These are phyloP conservation scores for Penicillium canescens DNA, from an alignment of 495 filamentous ascomycete genomes.

Conservation along the genomic window DNA sequence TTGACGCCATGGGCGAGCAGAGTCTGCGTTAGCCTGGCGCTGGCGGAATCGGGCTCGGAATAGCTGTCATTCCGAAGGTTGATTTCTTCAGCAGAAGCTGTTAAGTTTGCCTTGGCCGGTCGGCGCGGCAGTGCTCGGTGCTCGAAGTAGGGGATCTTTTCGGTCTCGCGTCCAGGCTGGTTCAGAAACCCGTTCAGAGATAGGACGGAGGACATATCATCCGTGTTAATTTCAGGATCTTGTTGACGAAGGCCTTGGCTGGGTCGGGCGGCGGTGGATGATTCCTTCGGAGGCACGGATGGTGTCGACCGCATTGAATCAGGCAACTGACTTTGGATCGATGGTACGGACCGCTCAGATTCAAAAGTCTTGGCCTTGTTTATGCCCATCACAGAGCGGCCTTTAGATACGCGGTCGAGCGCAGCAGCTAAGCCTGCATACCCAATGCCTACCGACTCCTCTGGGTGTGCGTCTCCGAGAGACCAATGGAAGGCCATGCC, in stretches of 20 bases:
- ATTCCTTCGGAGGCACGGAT: slow-evolving; percentile 18
- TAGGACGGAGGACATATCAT: slow-evolving; percentile 20
- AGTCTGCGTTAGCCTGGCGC: slow-evolving; percentile 42
- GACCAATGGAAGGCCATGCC: slow-evolving; percentile 28
- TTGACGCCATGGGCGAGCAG: slow-evolving; percentile 51
- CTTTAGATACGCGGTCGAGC: slow-evolving; percentile 26
- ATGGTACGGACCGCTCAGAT: slow-evolving; percentile 2
- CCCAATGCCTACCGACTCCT: slow-evolving; percentile 25
- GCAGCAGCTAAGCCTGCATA: slow-evolving; percentile 26
- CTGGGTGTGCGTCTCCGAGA: slow-evolving; percentile 18
- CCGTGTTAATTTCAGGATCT: slow-evolving; percentile 6
- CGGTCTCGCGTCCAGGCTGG: slow-evolving; percentile 1
- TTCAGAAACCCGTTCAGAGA: slow-evolving; percentile 16
- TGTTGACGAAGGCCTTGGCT: neutral
- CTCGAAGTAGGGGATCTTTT: neutral
- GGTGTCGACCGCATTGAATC: slow-evolving; percentile 7
- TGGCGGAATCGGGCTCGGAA: slow-evolving; percentile 15
- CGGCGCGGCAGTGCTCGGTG: neutral
- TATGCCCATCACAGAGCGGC: slow-evolving; percentile 22
- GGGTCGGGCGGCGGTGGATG: neutral
- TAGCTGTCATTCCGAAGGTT: neutral
- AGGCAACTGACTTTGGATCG: slow-evolving; percentile 1
- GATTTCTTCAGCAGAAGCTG: neutral
- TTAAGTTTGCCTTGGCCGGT: neutral
- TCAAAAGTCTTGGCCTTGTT: slow-evolving; percentile 15